Percentiles rank a stretch among this genome's conserved stretches.
Evolutionary conservation across 2,329 filamentous ascomycete genomes (phyloP).

Genomic region (Plenodomus tracheiphilus): DNA sequence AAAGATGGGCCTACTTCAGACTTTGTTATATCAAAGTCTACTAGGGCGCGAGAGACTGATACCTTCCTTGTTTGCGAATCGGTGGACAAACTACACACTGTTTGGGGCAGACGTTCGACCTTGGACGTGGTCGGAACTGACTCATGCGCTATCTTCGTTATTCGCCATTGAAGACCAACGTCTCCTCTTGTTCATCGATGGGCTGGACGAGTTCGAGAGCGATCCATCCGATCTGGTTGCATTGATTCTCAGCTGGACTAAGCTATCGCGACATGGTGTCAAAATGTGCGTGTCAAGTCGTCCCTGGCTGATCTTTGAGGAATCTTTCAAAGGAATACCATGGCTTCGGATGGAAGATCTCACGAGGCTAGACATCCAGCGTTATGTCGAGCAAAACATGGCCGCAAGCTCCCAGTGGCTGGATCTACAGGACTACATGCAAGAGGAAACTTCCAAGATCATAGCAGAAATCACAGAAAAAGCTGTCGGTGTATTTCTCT

Average conservation of each 20-base stretch:
- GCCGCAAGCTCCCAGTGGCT: background rate
- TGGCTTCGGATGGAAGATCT: slow-evolving; percentile 26
- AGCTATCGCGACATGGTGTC: slow-evolving; percentile 2
- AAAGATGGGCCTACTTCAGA: slow-evolving; percentile 1
- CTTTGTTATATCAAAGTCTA: background rate
- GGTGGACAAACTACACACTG: background rate
- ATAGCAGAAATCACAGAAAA: slow-evolving; percentile 1
- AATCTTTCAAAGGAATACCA: slow-evolving; percentile 22
- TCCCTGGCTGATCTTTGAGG: slow-evolving; percentile 31
- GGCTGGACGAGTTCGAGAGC: background rate
- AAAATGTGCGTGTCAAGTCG: slow-evolving; percentile 35
- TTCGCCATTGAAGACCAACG: background rate
- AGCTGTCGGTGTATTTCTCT: slow-evolving; percentile 8
- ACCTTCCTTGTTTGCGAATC: background rate
- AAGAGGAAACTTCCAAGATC: background rate
- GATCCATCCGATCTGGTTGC: background rate
- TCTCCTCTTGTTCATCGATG: background rate
- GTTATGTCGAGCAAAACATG: slow-evolving; percentile 3
- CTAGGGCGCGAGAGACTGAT: background rate
- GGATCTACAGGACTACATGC: background rate
- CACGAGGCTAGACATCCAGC: slow-evolving; percentile 23
- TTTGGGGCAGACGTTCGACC: background rate
- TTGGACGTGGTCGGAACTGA: background rate
- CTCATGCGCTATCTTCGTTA: background rate
- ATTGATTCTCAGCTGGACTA: background rate